phyloP scores from a whole-genome alignment of 371 early-diverging fungal genomes.

The Cokeromyces recurvatus region DNA sequence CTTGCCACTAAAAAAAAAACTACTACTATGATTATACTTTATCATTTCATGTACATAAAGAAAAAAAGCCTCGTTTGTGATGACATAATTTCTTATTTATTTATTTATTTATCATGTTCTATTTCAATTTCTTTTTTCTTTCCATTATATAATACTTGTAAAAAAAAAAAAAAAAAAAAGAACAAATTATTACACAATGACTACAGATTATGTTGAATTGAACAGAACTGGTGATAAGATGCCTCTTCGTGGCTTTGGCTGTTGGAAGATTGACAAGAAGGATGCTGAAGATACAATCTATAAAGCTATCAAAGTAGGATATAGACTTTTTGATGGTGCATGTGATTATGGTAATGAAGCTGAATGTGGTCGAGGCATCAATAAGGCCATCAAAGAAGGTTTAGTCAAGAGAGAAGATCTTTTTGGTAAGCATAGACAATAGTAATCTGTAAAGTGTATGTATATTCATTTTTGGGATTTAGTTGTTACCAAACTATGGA shows the following conservation, averaged over 20 bases:
- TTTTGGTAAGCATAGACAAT: conserved; percentile 18
- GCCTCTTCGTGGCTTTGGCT: conserved; percentile 35
- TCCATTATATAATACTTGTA: not conserved
- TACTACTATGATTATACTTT: no score
- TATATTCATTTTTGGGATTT: conserved; percentile 16
- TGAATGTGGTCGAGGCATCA: conserved; percentile 56
- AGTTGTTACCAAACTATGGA: conserved; percentile 72
- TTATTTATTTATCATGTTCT: no score
- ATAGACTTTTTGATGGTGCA: conserved; percentile 37
- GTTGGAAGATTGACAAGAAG: conserved; percentile 31
- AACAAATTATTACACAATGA: no score
- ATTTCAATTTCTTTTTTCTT: not conserved
- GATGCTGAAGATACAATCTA: conserved; percentile 36
- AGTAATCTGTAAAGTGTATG: conserved; percentile 13
- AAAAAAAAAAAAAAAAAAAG: not conserved
- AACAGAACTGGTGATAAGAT: conserved; percentile 32
- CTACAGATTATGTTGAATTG: conserved; percentile 21
- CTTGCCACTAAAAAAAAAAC: no score
- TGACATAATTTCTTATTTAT: no score
- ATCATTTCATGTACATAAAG: no score
- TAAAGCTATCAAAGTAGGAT: conserved; percentile 33
- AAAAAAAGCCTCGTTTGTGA: no score
- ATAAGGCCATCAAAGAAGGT: conserved; percentile 43
- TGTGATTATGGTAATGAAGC: conserved; percentile 61
- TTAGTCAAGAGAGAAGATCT: conserved; percentile 54